A percentile compares a stretch with the other conserved stretches of the same genome.
Conservation (phyloP, 2,329 filamentous ascomycete genomes). For the Monilinia laxa region DNA sequence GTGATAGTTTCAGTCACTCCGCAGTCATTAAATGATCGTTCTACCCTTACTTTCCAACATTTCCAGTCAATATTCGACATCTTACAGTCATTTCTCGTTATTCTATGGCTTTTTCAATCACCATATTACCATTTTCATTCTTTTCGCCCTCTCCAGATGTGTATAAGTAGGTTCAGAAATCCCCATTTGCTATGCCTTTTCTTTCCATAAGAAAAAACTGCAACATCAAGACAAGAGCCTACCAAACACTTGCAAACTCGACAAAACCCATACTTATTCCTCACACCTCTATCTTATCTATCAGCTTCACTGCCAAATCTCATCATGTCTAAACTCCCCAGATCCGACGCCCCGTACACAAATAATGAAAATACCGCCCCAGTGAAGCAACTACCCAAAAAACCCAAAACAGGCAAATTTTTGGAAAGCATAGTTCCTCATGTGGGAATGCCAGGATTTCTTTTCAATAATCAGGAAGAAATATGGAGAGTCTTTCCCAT, state of each 20-base stretch:
- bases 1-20: neutral
- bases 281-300: neutral
- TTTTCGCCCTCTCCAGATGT: neutral
- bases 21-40: neutral
- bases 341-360: neutral
- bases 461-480: neutral
- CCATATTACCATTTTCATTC: neutral
- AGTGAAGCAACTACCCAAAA: no score
- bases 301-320: neutral
- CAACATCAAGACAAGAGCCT: neutral
- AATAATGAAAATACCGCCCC: neutral
- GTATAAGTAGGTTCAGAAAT: neutral
- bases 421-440: no score
- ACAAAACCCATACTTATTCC: neutral
- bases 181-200: neutral
- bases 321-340: neutral
- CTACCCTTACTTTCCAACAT: neutral
- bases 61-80: neutral
- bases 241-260: neutral
- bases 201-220: neutral
- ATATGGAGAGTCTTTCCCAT: neutral
- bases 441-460: no score
- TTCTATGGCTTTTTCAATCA: neutral
- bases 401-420: no score
- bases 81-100: no score